phyloP scores from a whole-genome alignment of 345 rosid species.

The Angophora floribunda region DNA sequence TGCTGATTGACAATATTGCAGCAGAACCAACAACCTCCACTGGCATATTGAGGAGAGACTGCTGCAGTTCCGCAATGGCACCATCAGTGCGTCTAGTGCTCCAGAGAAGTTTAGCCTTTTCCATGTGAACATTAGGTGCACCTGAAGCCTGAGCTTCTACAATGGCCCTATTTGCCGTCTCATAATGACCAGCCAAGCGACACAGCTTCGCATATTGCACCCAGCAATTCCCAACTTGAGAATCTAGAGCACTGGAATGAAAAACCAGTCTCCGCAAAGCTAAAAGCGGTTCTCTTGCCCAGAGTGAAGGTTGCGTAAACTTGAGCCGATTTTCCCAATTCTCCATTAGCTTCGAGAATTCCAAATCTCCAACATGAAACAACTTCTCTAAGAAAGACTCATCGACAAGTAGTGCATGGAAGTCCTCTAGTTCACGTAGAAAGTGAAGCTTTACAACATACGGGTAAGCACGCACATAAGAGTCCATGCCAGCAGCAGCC shows the following conservation, averaged over 20 bases:
- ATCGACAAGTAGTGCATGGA: slow-evolving; percentile 50
- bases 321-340: slow-evolving; percentile 89
- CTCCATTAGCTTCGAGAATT: slow-evolving; percentile 51
- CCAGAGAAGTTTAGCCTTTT: slow-evolving; percentile 97
- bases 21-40: slow-evolving; percentile 71
- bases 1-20: slow-evolving; percentile 58
- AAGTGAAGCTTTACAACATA: slow-evolving; percentile 87
- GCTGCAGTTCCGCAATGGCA: slow-evolving; percentile 87
- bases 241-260: slow-evolving; percentile 71
- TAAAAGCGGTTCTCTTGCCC: slow-evolving; percentile 97
- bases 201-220: slow-evolving; percentile 97
- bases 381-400: slow-evolving; percentile 83
- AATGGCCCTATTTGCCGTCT: slow-evolving; percentile 87
- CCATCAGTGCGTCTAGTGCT: slow-evolving; percentile 80
- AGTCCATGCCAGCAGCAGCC: slow-evolving; percentile 99
- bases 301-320: slow-evolving; percentile 80
- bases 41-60: slow-evolving; percentile 82
- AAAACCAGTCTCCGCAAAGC: slow-evolving; percentile 86
- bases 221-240: slow-evolving; percentile 95
- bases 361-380: slow-evolving; percentile 40
- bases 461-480: slow-evolving; percentile 87
- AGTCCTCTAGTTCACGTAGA: slow-evolving; percentile 81
- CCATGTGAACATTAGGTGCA: slow-evolving; percentile 84
- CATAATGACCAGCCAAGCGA: slow-evolving; percentile 96
- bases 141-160: slow-evolving; percentile 91